These are phyloP conservation scores for Ascochyta rabiei DNA, from an alignment of 2,329 filamentous ascomycete species.

Conservation along the genomic window DNA sequence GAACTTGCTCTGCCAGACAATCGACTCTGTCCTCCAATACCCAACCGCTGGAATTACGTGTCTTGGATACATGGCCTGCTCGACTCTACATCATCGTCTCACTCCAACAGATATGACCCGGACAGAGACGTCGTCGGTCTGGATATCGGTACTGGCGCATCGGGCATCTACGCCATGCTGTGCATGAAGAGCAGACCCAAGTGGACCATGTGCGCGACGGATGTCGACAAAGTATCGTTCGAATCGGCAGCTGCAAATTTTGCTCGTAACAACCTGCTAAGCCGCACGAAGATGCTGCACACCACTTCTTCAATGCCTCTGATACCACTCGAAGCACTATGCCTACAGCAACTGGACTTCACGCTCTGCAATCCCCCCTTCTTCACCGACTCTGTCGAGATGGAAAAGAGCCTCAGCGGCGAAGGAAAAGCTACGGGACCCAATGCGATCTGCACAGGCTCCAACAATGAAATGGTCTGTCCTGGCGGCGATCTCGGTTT, in stretches of 20 bases:
- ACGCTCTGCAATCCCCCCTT: constrained; percentile 96
- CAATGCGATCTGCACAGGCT: constrained; percentile 76
- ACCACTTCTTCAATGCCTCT: constrained; percentile 61
- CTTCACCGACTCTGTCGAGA: constrained; percentile 75
- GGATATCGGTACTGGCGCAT: constrained; percentile 90
- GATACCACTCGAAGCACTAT: constrained; percentile 66
- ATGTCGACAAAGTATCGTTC: constrained; percentile 77
- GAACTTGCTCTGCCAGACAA: constrained; percentile 73
- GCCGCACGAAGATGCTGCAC: constrained; percentile 68
- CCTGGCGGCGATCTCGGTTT: constrained; percentile 79
- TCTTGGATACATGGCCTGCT: constrained; percentile 84
- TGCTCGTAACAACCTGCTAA: constrained; percentile 65
- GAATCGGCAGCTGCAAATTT: constrained; percentile 72
- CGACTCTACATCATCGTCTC: constrained; percentile 66
- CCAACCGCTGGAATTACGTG: constrained; percentile 81
- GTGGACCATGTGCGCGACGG: constrained; percentile 66
- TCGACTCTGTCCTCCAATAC: constrained; percentile 83
- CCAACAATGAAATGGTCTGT: constrained; percentile 84
- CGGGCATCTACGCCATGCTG: constrained; percentile 87
- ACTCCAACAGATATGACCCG: constrained; percentile 54
- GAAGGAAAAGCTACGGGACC: constrained; percentile 70
- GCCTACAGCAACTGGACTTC: constrained; percentile 71
- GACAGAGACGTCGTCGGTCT: constrained; percentile 69
- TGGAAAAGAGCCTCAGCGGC: constrained; percentile 64
- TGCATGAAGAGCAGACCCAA: constrained; percentile 69